Percentiles rank a stretch among this genome's conserved stretches.
These are phyloP conservation scores for Coprinopsis marcescibilis DNA, from an alignment of 768 basidiomycete genomes.

Conservation along the genomic window DNA sequence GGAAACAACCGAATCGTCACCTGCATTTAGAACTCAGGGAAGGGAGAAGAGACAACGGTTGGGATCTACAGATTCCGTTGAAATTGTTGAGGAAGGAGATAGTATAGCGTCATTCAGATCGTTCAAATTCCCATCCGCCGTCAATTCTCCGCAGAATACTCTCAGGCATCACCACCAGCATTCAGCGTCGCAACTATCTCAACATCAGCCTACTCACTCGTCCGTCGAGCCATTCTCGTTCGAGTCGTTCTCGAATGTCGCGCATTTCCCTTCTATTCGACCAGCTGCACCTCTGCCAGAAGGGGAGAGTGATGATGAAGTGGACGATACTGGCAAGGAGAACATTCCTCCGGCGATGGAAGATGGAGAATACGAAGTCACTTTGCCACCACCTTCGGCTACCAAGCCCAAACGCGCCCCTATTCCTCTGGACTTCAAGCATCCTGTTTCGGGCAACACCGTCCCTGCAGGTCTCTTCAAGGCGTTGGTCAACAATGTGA, in stretches of 20 bases:
- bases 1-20: not conserved
- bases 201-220: slow-evolving; percentile 36
- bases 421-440: slow-evolving; percentile 70
- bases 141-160: slow-evolving; percentile 44
- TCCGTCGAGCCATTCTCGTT: slow-evolving; percentile 61
- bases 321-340: slow-evolving; percentile 14
- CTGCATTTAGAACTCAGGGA: slow-evolving; percentile 52
- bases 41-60: slow-evolving; percentile 75
- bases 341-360: slow-evolving; percentile 16
- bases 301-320: slow-evolving; percentile 9
- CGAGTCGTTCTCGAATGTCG: slow-evolving; percentile 50
- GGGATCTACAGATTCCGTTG: slow-evolving; percentile 29
- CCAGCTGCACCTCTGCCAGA: slow-evolving; percentile 15
- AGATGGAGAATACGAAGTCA: slow-evolving; percentile 20
- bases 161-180: slow-evolving; percentile 20
- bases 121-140: slow-evolving; percentile 66
- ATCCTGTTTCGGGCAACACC: slow-evolving; percentile 52
- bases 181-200: slow-evolving; percentile 16
- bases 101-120: slow-evolving; percentile 73
- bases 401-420: slow-evolving; percentile 56
- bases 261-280: slow-evolving; percentile 26
- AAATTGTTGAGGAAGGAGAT: slow-evolving; percentile 40
- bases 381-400: slow-evolving; percentile 18
- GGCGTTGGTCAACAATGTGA: slow-evolving; percentile 39
- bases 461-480: slow-evolving; percentile 86